These are phyloP conservation scores for Lecanoromycetidae sp. DNA, from an alignment of 2,329 filamentous ascomycete genomes.

Conservation along the genomic window DNA sequence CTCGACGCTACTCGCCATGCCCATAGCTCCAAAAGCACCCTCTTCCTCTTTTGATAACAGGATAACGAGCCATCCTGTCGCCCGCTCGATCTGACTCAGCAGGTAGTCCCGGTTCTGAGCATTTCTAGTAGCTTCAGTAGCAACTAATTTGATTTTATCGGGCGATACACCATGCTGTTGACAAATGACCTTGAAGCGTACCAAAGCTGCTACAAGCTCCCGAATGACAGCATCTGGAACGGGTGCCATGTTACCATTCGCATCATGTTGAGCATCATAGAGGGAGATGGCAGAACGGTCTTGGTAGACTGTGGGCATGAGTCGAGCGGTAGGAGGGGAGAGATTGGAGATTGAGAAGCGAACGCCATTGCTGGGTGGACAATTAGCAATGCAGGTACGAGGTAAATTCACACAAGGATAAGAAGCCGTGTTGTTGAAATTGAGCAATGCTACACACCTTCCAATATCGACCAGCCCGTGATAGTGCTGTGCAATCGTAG, in stretches of 20 bases:
- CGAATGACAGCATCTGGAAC: constrained; percentile 49
- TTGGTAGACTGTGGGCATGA: constrained; percentile 65
- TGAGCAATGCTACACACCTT: constrained; percentile 26
- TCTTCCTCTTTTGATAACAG: constrained; percentile 70
- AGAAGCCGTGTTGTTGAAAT: not conserved
- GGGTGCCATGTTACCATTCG: constrained; percentile 33
- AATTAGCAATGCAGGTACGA: not conserved
- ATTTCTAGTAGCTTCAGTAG: constrained; percentile 78
- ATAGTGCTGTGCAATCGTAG: constrained; percentile 6
- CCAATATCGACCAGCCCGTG: constrained; percentile 28
- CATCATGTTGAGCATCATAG: constrained; percentile 61
- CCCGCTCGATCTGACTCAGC: constrained; percentile 48
- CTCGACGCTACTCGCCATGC: constrained; percentile 62
- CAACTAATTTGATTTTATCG: constrained; percentile 59
- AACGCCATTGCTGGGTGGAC: constrained; percentile 62
- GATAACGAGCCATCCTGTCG: constrained; percentile 56
- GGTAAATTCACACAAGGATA: not conserved
- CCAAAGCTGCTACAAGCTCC: constrained; percentile 53
- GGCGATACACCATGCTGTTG: constrained; percentile 54
- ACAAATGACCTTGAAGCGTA: constrained; percentile 61
- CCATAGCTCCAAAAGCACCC: constrained; percentile 70
- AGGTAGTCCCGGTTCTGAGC: constrained; percentile 63
- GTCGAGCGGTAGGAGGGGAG: constrained; percentile 56
- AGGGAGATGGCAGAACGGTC: constrained; percentile 72
- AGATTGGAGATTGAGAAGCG: constrained; percentile 82